Conservation (phyloP, 352 stramenopile species). For the Phytophthora sp. region DNA sequence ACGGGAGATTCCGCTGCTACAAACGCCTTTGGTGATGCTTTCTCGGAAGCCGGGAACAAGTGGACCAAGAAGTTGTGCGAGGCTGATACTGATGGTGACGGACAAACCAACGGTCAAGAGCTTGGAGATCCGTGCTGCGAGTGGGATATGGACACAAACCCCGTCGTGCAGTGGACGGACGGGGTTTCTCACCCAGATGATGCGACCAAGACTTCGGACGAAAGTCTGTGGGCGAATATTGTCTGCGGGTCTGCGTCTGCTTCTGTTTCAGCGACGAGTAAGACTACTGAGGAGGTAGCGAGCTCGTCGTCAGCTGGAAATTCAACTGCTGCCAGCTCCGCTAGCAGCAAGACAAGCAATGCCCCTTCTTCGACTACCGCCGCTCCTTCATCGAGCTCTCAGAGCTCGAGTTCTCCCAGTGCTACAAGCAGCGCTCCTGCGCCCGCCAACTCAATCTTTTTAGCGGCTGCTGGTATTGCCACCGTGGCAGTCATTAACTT, state of each 20-base stretch:
- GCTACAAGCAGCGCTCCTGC: conserved; percentile 7
- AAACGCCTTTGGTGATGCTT: conserved; percentile 16
- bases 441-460: conserved; percentile 3
- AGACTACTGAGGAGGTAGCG: neutral
- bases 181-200: conserved; percentile 24
- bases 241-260: conserved; percentile 7
- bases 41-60: conserved; percentile 11
- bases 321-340: conserved; percentile 9
- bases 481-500: conserved; percentile 6
- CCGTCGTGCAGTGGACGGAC: conserved; percentile 15
- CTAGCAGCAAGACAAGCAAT: neutral
- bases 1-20: conserved; percentile 4
- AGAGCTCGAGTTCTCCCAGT: conserved; percentile 14
- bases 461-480: conserved; percentile 1
- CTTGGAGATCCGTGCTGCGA: conserved; percentile 19
- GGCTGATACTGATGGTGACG: conserved; percentile 17
- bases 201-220: conserved; percentile 20
- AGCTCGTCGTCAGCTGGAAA: conserved; percentile 8
- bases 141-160: conserved; percentile 17
- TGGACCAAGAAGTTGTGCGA: conserved; percentile 14
- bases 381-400: conserved; percentile 8
- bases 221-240: conserved; percentile 21
- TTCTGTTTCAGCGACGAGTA: neutral
- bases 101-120: conserved; percentile 18
- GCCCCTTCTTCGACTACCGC: neutral